Evolutionary conservation across 441 rosid species (phyloP).

Genomic region (Omphalea diandra): DNA sequence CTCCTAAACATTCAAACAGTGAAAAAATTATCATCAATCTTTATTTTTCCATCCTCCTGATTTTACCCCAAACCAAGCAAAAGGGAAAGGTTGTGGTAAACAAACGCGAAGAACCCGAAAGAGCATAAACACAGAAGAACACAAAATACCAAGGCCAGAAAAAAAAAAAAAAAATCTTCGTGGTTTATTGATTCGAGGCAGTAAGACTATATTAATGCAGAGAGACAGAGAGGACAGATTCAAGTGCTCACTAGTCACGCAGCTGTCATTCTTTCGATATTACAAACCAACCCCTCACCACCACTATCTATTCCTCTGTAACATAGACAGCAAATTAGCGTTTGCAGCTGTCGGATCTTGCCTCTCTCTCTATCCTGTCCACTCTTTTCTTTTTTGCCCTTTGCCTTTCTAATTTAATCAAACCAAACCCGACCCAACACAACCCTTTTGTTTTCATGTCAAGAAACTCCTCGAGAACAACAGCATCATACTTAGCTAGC

Average conservation of each 20-base stretch:
- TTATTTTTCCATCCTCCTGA: too few species aligned
- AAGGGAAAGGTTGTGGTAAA: too few species aligned
- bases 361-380: slow-evolving; percentile 23
- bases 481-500: too few species aligned
- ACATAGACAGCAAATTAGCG: slow-evolving; percentile 63
- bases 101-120: too few species aligned
- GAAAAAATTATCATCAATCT: too few species aligned
- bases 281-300: slow-evolving; percentile 22
- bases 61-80: too few species aligned
- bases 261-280: slow-evolving; percentile 53
- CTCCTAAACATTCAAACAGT: too few species aligned
- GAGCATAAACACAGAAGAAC: too few species aligned
- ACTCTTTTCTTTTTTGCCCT: not conserved
- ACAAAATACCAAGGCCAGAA: slow-evolving; percentile 5
- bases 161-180: not conserved
- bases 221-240: slow-evolving; percentile 47
- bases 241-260: slow-evolving; percentile 38
- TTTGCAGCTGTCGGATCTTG: slow-evolving; percentile 51
- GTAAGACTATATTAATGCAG: slow-evolving; percentile 41
- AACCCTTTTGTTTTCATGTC: too few species aligned
- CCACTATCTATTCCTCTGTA: slow-evolving; percentile 22
- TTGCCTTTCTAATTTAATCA: slow-evolving; percentile 27
- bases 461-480: slow-evolving; percentile 9
- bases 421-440: not conserved
- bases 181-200: slow-evolving; percentile 28